These are phyloP conservation scores for Aechmea fasciata DNA, from an alignment of 176 grass and related monocot genomes.

Conservation along the genomic window DNA sequence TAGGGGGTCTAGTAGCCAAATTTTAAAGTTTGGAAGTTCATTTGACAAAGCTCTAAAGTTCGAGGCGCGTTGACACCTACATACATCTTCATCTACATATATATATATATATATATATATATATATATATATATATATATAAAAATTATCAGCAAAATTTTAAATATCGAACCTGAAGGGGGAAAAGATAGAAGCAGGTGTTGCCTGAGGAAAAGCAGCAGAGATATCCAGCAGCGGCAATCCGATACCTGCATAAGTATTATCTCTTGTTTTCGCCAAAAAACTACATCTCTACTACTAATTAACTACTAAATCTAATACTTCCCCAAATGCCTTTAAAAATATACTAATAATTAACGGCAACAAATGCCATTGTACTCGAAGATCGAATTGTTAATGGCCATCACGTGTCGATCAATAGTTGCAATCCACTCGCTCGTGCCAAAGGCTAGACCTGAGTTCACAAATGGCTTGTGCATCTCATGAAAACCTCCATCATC, in stretches of 20 bases:
- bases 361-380: conserved; percentile 12
- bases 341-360: no score
- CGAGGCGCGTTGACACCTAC: no score
- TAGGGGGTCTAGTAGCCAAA: no score
- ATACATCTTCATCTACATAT: no score
- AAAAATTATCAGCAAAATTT: neutral
- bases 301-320: no score
- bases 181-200: neutral
- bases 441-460: conserved; percentile 37
- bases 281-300: no score
- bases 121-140: no score
- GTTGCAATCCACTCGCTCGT: conserved; percentile 31
- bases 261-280: no score
- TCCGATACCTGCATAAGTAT: neutral
- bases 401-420: conserved; percentile 40
- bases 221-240: neutral
- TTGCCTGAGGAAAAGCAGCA: neutral
- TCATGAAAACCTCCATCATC: conserved; percentile 21
- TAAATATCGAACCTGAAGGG: neutral
- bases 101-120: no score
- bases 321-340: no score
- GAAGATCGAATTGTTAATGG: conserved; percentile 4
- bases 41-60: no score
- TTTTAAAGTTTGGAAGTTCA: no score
- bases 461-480: conserved; percentile 25